These are phyloP conservation scores for Aureobasidium sp. DNA, from an alignment of 2,329 filamentous ascomycete genomes.

Conservation along the genomic window DNA sequence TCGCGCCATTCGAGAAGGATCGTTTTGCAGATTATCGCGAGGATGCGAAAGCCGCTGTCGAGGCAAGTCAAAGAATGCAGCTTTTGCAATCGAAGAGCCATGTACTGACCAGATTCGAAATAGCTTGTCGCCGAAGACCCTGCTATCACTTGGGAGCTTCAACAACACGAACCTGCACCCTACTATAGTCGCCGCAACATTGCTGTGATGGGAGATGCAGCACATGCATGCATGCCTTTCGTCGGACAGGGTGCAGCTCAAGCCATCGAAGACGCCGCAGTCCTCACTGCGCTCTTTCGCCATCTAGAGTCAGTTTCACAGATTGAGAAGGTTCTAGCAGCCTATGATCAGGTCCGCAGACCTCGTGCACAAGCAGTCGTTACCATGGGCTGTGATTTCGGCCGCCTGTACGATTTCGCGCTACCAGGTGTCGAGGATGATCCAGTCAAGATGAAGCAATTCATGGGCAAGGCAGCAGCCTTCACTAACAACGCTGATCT, in stretches of 20 bases:
- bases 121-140: slow-evolving; percentile 24
- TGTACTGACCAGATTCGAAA: neutral
- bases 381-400: slow-evolving; percentile 26
- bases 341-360: slow-evolving; percentile 25
- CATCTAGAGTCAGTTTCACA: slow-evolving; percentile 7
- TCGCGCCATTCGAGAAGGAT: slow-evolving; percentile 7
- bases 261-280: slow-evolving; percentile 33
- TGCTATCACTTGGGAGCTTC: slow-evolving; percentile 25
- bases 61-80: neutral
- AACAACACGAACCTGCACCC: slow-evolving; percentile 30
- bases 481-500: slow-evolving; percentile 29
- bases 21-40: slow-evolving; percentile 14
- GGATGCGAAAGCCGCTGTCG: slow-evolving; percentile 13
- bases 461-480: slow-evolving; percentile 25
- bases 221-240: slow-evolving; percentile 31
- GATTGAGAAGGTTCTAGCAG: slow-evolving; percentile 21
- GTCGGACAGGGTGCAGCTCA: slow-evolving; percentile 33
- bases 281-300: slow-evolving; percentile 28
- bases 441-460: slow-evolving; percentile 25
- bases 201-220: slow-evolving; percentile 34
- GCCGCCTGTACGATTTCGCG: slow-evolving; percentile 26
- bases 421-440: slow-evolving; percentile 25
- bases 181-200: slow-evolving; percentile 26
- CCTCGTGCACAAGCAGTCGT: slow-evolving; percentile 26
- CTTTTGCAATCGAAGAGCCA: neutral